Evolutionary conservation across 345 rosid species (phyloP).

Genomic region (Nasturtium officinale): DNA sequence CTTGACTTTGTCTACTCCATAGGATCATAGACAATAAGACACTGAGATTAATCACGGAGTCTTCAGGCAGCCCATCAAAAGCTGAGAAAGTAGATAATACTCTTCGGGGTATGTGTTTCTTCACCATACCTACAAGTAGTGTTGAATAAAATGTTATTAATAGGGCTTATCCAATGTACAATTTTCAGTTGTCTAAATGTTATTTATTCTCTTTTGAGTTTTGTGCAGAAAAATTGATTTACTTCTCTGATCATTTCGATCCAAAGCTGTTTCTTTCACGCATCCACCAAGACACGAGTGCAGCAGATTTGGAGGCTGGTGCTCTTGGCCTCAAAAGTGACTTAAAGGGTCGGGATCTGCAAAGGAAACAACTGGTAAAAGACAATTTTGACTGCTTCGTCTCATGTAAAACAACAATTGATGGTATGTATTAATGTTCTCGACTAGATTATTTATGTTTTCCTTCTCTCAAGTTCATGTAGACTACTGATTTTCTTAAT

Average conservation of each 20-base stretch:
- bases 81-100: conserved; percentile 62
- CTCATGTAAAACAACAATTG: conserved; percentile 98
- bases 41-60: conserved; percentile 75
- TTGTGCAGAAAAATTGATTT: conserved; percentile 84
- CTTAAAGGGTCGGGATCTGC: conserved; percentile 87
- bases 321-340: conserved; percentile 94
- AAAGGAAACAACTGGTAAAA: conserved; percentile 92
- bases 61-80: conserved; percentile 65
- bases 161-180: neutral
- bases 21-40: conserved; percentile 93
- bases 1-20: conserved; percentile 30
- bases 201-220: neutral
- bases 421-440: conserved; percentile 60
- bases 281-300: conserved; percentile 75
- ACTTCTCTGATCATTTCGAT: conserved; percentile 86
- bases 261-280: conserved; percentile 93
- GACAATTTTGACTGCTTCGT: conserved; percentile 99
- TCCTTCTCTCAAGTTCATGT: conserved; percentile 34
- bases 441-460: conserved; percentile 21
- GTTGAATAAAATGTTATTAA: neutral
- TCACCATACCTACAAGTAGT: neutral
- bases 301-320: conserved; percentile 91
- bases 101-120: conserved; percentile 66
- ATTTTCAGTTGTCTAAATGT: neutral
- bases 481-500: conserved; percentile 31